Evolutionary conservation across 2,329 filamentous ascomycete genomes (phyloP).

Genomic region (Paraphoma chrysanthemicola): DNA sequence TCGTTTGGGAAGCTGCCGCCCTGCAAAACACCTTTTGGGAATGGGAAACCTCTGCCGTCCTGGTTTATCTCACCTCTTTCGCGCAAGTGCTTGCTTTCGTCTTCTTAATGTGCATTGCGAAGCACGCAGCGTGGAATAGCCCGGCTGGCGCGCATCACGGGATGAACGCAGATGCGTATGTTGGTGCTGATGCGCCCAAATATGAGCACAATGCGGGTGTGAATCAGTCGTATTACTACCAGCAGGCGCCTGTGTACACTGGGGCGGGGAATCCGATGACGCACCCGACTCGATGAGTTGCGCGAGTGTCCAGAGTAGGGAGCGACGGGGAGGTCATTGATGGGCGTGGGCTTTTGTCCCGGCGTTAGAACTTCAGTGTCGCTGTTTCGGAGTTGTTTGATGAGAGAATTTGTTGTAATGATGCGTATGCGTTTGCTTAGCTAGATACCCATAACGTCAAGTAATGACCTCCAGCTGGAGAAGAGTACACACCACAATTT

Average conservation of each 20-base stretch:
- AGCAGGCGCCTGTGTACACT: slow-evolving; percentile 18
- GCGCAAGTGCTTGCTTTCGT: slow-evolving; percentile 27
- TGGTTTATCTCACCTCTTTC: slow-evolving; percentile 19
- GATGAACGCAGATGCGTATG: not conserved
- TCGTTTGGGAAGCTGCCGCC: slow-evolving; percentile 12
- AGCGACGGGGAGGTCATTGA: no score
- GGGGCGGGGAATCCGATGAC: not conserved
- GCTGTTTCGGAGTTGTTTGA: not conserved
- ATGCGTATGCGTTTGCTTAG: not conserved
- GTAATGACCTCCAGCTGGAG: no score
- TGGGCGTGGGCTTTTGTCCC: no score
- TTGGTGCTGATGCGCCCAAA: slow-evolving; percentile 7
- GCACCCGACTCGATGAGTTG: not conserved
- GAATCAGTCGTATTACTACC: slow-evolving; percentile 20
- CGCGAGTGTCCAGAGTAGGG: no score
- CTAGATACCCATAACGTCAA: not conserved
- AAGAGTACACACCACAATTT: no score
- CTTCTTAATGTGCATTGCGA: slow-evolving; percentile 28
- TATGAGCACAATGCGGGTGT: slow-evolving; percentile 14
- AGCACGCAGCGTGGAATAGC: slow-evolving; percentile 18
- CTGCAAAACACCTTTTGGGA: not conserved
- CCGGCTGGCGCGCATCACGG: not conserved
- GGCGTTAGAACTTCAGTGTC: not conserved
- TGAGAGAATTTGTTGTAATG: not conserved
- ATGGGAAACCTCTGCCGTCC: slow-evolving; percentile 5